Conservation (phyloP, 2,329 filamentous ascomycete species). For the Metarhizium anisopliae region DNA sequence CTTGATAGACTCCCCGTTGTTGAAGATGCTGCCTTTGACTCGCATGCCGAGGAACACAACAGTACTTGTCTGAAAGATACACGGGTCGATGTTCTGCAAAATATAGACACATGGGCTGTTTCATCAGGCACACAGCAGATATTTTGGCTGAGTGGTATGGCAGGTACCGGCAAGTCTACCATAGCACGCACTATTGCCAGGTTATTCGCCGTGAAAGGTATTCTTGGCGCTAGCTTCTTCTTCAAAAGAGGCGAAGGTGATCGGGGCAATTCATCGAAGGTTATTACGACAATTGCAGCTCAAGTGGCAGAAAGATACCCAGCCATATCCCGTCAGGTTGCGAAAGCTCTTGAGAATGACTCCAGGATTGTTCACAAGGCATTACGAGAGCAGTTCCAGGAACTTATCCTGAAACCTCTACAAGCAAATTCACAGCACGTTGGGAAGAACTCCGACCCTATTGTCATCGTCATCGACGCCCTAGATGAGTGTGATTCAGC, state of each 20-base stretch:
- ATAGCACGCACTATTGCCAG: slow-evolving; percentile 22
- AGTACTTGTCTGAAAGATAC: slow-evolving; percentile 22
- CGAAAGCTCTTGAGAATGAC: slow-evolving; percentile 21
- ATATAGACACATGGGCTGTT: slow-evolving; percentile 17
- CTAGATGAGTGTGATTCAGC: slow-evolving; percentile 19
- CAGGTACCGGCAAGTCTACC: slow-evolving; percentile 31
- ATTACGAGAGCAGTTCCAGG: slow-evolving; percentile 29
- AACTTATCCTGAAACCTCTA: slow-evolving; percentile 28
- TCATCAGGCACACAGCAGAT: slow-evolving; percentile 14
- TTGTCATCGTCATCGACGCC: slow-evolving; percentile 26
- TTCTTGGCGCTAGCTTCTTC: slow-evolving; percentile 31
- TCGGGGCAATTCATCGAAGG: slow-evolving; percentile 21
- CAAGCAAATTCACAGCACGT: not conserved
- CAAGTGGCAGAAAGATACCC: slow-evolving; percentile 22
- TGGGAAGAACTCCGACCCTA: not conserved
- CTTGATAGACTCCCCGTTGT: not conserved
- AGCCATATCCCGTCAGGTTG: slow-evolving; percentile 16
- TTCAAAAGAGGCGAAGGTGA: slow-evolving; percentile 34
- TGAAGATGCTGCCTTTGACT: slow-evolving; percentile 23
- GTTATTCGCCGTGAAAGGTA: slow-evolving; percentile 1
- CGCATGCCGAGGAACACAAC: slow-evolving; percentile 21
- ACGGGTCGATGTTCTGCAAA: slow-evolving; percentile 19
- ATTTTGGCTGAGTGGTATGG: slow-evolving; percentile 30
- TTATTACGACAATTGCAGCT: slow-evolving; percentile 31
- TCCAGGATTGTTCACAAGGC: slow-evolving; percentile 17